Percentiles rank a stretch among this genome's conserved stretches.
Evolutionary conservation across 805 yeast species (phyloP).

Genomic region (Cyberlindnera galapagoensis): DNA sequence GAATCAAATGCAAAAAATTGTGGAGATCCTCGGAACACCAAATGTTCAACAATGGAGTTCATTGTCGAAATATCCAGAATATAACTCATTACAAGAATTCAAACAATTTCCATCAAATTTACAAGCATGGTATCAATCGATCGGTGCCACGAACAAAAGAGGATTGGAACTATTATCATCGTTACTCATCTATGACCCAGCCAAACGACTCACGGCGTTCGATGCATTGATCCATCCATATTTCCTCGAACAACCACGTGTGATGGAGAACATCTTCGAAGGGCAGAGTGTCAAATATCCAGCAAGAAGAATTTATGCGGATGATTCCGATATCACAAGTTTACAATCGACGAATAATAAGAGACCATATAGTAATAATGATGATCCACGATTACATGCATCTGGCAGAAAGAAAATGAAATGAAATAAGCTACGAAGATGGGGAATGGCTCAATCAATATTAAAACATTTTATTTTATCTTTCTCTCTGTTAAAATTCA

Average conservation of each 20-base stretch:
- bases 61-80: slow-evolving; percentile 79
- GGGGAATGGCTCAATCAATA: too few relatives aligned
- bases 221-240: slow-evolving; percentile 72
- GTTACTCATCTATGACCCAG: slow-evolving; percentile 79
- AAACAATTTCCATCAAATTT: slow-evolving; percentile 59
- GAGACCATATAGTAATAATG: slow-evolving; percentile 10
- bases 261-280: slow-evolving; percentile 73
- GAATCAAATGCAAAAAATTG: slow-evolving; percentile 82
- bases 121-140: slow-evolving; percentile 78
- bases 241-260: slow-evolving; percentile 65
- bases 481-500: too few relatives aligned
- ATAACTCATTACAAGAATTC: slow-evolving; percentile 50
- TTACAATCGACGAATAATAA: slow-evolving; percentile 26
- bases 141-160: slow-evolving; percentile 66
- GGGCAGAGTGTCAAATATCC: slow-evolving; percentile 74
- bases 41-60: slow-evolving; percentile 72
- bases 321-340: slow-evolving; percentile 69
- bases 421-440: too few relatives aligned
- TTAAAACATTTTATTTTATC: too few relatives aligned
- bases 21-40: slow-evolving; percentile 94
- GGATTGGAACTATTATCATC: slow-evolving; percentile 61
- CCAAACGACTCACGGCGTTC: slow-evolving; percentile 68
- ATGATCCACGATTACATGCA: slow-evolving; percentile 17
- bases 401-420: slow-evolving; percentile 25
- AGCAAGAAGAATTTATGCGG: slow-evolving; percentile 76